Evolutionary conservation across 2,329 filamentous ascomycete species (phyloP).

Genomic region (Samsoniella hepiali): DNA sequence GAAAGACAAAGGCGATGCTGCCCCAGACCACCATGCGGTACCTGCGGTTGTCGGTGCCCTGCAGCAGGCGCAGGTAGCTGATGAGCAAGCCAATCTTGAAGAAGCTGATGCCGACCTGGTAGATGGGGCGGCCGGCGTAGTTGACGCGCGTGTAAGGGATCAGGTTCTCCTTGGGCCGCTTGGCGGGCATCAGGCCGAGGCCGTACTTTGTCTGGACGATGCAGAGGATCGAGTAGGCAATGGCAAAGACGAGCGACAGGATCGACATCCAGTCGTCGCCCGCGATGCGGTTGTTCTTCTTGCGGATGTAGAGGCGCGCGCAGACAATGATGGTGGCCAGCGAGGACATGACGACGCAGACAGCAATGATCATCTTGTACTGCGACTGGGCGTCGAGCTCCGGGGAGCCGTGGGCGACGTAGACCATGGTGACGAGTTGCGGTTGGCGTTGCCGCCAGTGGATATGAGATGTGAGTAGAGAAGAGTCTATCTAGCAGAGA

Average conservation of each 20-base stretch:
- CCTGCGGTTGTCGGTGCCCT: slow-evolving; percentile 42
- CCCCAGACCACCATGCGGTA: slow-evolving; percentile 46
- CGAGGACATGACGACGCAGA: slow-evolving; percentile 43
- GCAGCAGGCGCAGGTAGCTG: slow-evolving; percentile 50
- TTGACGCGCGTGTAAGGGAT: slow-evolving; percentile 48
- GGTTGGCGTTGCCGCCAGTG: background rate
- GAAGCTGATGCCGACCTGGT: slow-evolving; percentile 53
- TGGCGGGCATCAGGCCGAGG: slow-evolving; percentile 44
- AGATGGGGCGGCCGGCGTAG: slow-evolving; percentile 51
- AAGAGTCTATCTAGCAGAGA: background rate
- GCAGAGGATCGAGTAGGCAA: slow-evolving; percentile 48
- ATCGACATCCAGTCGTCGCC: slow-evolving; percentile 45
- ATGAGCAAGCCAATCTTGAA: slow-evolving; percentile 55
- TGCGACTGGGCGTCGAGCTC: slow-evolving; percentile 46
- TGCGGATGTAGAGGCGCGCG: slow-evolving; percentile 41
- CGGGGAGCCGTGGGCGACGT: slow-evolving; percentile 48
- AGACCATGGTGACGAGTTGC: slow-evolving; percentile 38
- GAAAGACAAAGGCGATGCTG: slow-evolving; percentile 41
- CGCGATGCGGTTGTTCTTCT: slow-evolving; percentile 41
- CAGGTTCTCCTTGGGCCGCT: slow-evolving; percentile 43
- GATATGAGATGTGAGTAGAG: background rate
- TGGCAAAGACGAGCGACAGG: slow-evolving; percentile 42
- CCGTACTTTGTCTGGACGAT: slow-evolving; percentile 53
- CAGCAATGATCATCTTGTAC: slow-evolving; percentile 46
- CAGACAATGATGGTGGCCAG: slow-evolving; percentile 42